Evolutionary conservation across 768 basidiomycete species (phyloP).

Genomic region (Boletus vinaceobasis): DNA sequence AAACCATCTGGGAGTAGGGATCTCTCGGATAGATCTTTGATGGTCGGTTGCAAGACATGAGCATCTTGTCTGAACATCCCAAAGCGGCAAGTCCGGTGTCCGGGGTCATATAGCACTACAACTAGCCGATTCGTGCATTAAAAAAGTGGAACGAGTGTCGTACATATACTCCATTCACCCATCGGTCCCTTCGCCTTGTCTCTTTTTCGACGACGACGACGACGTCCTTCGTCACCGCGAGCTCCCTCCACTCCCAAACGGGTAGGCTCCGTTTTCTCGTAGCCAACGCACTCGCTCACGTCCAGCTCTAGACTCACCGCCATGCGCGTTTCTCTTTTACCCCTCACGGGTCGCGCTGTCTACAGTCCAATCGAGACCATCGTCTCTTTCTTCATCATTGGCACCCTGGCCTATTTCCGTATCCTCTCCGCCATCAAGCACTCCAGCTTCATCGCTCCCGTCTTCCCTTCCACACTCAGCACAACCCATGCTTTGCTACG

Average conservation of each 20-base stretch:
- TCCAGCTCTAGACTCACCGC: background rate
- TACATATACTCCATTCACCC: background rate
- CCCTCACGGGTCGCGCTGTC: constrained; percentile 69
- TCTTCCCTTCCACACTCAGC: constrained; percentile 44
- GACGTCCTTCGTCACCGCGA: background rate
- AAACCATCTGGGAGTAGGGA: background rate
- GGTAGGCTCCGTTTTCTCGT: background rate
- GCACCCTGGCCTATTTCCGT: constrained; percentile 94
- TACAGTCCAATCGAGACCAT: constrained; percentile 86
- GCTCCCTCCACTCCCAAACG: background rate
- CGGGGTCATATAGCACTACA: constrained; percentile 18
- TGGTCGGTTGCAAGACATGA: background rate
- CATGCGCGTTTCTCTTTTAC: constrained; percentile 63
- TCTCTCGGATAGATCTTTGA: background rate
- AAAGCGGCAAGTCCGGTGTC: constrained; percentile 16
- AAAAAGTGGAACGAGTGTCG: constrained; percentile 31
- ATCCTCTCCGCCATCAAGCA: constrained; percentile 87
- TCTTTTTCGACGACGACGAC: background rate
- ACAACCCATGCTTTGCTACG: constrained; percentile 55
- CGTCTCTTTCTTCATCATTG: constrained; percentile 82
- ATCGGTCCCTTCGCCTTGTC: background rate
- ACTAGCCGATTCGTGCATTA: constrained; percentile 23
- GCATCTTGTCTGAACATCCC: background rate
- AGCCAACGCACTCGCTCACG: background rate
- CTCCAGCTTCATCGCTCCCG: constrained; percentile 70